Evolutionary conservation across 768 basidiomycete genomes (phyloP).

Genomic region (Hypsizygus marmoreus): DNA sequence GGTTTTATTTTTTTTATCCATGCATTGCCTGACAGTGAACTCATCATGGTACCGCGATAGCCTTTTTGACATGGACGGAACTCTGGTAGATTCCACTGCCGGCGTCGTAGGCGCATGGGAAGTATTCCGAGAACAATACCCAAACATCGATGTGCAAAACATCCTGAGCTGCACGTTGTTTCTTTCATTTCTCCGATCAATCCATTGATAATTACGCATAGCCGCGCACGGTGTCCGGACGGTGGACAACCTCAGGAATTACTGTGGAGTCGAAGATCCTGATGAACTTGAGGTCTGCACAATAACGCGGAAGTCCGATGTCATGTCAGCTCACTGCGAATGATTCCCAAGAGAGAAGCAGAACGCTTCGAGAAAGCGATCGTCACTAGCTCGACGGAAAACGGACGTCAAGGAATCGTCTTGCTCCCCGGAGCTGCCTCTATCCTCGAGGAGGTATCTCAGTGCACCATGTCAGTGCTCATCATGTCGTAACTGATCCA

Average conservation of each 20-base stretch:
- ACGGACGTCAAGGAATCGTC: slow-evolving; percentile 64
- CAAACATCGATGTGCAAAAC: slow-evolving; percentile 57
- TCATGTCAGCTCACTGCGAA: neutral
- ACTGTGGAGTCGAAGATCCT: slow-evolving; percentile 69
- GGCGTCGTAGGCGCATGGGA: slow-evolving; percentile 86
- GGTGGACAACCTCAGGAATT: slow-evolving; percentile 72
- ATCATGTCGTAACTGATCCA: neutral
- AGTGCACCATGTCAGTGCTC: slow-evolving; percentile 6
- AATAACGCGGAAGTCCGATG: neutral
- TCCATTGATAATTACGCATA: slow-evolving; percentile 25
- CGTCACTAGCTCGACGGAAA: slow-evolving; percentile 54
- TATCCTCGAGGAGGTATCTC: slow-evolving; percentile 61
- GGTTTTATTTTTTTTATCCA: slow-evolving; percentile 11
- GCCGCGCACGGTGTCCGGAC: slow-evolving; percentile 85
- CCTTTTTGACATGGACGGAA: slow-evolving; percentile 85
- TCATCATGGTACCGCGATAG: slow-evolving; percentile 32
- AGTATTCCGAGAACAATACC: slow-evolving; percentile 71
- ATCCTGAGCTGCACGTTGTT: slow-evolving; percentile 61
- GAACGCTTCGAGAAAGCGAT: slow-evolving; percentile 81
- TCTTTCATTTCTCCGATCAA: slow-evolving; percentile 11
- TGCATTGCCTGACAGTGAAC: slow-evolving; percentile 14
- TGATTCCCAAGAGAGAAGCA: slow-evolving; percentile 51
- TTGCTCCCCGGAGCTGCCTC: slow-evolving; percentile 70
- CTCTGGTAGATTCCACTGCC: slow-evolving; percentile 78
- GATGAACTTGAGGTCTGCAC: slow-evolving; percentile 65